A percentile compares a stretch with the other conserved stretches of the same genome.
phyloP scores from a whole-genome alignment of 2,329 filamentous ascomycete species.

The Cytospora paraplurivora region DNA sequence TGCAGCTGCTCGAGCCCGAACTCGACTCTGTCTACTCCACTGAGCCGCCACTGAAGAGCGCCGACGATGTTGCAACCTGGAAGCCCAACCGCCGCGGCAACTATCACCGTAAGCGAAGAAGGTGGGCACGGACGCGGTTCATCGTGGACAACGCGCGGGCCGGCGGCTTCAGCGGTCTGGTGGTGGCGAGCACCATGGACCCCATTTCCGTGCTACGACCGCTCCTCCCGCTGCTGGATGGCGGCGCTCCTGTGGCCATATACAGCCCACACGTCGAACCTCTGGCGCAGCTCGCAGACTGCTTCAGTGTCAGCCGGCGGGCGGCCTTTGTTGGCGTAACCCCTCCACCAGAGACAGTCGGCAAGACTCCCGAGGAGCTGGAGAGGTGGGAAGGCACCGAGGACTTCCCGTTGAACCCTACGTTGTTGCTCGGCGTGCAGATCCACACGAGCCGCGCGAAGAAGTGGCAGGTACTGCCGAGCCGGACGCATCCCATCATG shows the following conservation, averaged over 20 bases:
- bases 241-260: conserved; percentile 81
- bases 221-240: conserved; percentile 76
- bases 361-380: conserved; percentile 51
- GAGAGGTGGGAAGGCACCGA: conserved; percentile 62
- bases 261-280: conserved; percentile 83
- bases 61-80: conserved; percentile 65
- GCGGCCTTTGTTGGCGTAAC: conserved; percentile 67
- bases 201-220: conserved; percentile 73
- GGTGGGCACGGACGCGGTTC: conserved; percentile 72
- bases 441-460: conserved; percentile 80
- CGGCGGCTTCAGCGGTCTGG: conserved; percentile 80
- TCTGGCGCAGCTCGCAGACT: conserved; percentile 74
- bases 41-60: conserved; percentile 60
- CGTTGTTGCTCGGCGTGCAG: conserved; percentile 74
- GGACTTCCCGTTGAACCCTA: conserved; percentile 87
- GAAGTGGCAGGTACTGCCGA: conserved; percentile 88
- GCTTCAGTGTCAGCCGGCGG: conserved; percentile 78
- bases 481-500: conserved; percentile 93
- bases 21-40: conserved; percentile 73
- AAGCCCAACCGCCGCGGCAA: conserved; percentile 82
- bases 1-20: conserved; percentile 80
- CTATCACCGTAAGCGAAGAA: conserved; percentile 85
- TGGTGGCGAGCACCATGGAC: conserved; percentile 83
- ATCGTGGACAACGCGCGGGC: conserved; percentile 74
- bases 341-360: conserved; percentile 50